Evolutionary conservation across 257 asterid species (phyloP), one percentile per base, ranked within the genome.

Genomic region (Solanum paucissectum): DNA sequence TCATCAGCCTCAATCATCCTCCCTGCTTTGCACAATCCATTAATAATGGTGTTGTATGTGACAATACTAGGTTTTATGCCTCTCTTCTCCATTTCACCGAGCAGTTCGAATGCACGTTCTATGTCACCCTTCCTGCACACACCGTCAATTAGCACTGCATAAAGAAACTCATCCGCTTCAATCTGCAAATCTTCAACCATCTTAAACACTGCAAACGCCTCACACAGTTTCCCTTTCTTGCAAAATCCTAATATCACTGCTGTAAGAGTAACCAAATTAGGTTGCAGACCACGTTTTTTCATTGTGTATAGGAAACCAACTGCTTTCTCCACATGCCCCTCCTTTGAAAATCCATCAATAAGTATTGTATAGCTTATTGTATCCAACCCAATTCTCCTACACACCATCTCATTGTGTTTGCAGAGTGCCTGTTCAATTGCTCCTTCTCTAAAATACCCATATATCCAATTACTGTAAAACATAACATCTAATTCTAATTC

Each of bases 301-400:
- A 96, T 96, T 94, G 85, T 92, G 93, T 91, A 88, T 64, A 96
- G 86, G 87, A 95, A 91, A 27, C 99, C 98, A 52, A 89, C 91
- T 25, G 96, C 96, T 89, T 94, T 96, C 86, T 96, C 99, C 89
- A 96, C 98, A 86, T 91, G 76, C 46, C 98, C 98, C 36, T 93
- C 93, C 91, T 95, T 95, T 13, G 97, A 91, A 82, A 94, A 91
- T 83, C 98, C 98, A 90, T 96, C 96, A 74, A 96, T 92, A 75
- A 96, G 93, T 83, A 95, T 91, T 38, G 98, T 95, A 91, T 93
- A 95, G 58, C 94, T 75, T 86, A 95, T 85, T 52, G 84, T 87
- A 91, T 95, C 98, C 93, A 92, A 85, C 92, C 82, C 91, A 40
- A 92, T 74, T 89, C 91, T 89, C 77, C 86, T 87, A 81, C 40